Base-by-base conservation (phyloP, 495 filamentous ascomycete species). In the Aspergillus mulundensis region DNA sequence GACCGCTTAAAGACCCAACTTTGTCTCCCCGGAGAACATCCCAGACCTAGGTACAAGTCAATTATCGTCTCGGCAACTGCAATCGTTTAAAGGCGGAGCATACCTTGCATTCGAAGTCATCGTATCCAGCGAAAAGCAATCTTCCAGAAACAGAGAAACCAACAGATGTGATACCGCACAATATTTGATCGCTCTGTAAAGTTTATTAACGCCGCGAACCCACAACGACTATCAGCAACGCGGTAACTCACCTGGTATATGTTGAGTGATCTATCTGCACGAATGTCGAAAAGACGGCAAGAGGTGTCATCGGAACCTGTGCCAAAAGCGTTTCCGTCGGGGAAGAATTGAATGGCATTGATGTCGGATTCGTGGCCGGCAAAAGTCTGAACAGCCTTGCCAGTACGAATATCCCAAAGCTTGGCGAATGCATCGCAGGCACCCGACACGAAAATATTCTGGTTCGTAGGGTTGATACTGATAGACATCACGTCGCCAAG, bases 71-170 rank as follows among this genome's bases (percentile, higher is more conserved):
- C 28, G 8, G 11, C 5, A 41, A 21, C 0, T 10, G 16, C 16
- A 30, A 11, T 18, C 2, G 16, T 18, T 18, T 8, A 8, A 23
- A 28, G 14, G 6, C 34, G 25, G 41, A 54, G 51, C 80, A 64
- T 78, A 97, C 94, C 87, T 98, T 98, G 89, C 94, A 98, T 75
- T 98, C 94, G 67, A 97, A 98, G 66, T 98, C 94, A 65, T 98
- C 94, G 68, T 98, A 98, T 56, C 94, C 94, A 53, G 94, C 94
- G 69, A 98, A 98, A 39, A 98, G 81, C 66, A 98, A 81, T 67
- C 94, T 84, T 48, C 94, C 94, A 48, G 94, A 98, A 15, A 98
- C 95, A 8, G 94, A 98, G 64, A 96, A 97, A 23, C 94, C 94
- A 24, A 98, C 94, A 3, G 94, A 98, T 7, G 94, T 98, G 64